Conservation (phyloP, 2,329 filamentous ascomycete species). For the Aureobasidium mangrovei region DNA sequence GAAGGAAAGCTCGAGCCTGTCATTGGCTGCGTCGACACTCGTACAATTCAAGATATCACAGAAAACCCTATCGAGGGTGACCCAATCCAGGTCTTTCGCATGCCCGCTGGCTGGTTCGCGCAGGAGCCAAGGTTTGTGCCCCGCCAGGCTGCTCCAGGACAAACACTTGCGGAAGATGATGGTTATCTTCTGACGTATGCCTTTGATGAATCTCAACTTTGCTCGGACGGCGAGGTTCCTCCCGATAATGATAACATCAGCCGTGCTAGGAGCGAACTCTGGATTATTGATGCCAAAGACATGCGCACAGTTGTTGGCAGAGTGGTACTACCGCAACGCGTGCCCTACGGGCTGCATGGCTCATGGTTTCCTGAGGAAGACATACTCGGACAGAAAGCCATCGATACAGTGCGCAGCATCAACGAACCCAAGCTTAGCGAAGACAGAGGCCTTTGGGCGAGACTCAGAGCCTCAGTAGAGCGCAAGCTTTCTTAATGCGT, state of each 20-base stretch:
- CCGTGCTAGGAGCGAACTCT: slow-evolving; percentile 50
- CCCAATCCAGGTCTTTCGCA: slow-evolving; percentile 52
- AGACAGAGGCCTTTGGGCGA: slow-evolving; percentile 25
- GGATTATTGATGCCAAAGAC: slow-evolving; percentile 55
- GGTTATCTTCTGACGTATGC: slow-evolving; percentile 61
- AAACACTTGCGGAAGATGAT: slow-evolving; percentile 47
- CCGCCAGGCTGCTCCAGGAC: slow-evolving; percentile 20
- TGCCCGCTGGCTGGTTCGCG: slow-evolving; percentile 54
- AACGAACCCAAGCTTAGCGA: slow-evolving; percentile 19
- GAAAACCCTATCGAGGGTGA: slow-evolving; percentile 36
- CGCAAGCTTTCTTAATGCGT: slow-evolving; percentile 18
- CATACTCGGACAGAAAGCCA: slow-evolving; percentile 40
- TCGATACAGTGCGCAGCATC: slow-evolving; percentile 27
- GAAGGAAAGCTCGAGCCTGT: slow-evolving; percentile 33
- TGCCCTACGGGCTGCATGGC: slow-evolving; percentile 62
- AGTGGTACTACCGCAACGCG: slow-evolving; percentile 54
- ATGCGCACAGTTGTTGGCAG: slow-evolving; percentile 54
- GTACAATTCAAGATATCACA: slow-evolving; percentile 47
- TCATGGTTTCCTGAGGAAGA: slow-evolving; percentile 51
- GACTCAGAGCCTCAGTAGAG: slow-evolving; percentile 23
- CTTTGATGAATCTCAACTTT: slow-evolving; percentile 58
- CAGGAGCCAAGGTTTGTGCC: slow-evolving; percentile 61
- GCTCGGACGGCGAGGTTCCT: slow-evolving; percentile 23
- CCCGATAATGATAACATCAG: slow-evolving; percentile 30
- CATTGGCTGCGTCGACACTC: slow-evolving; percentile 53